These are phyloP conservation scores for Penicillium concentricum DNA, from an alignment of 2,329 filamentous ascomycete species.

Conservation along the genomic window DNA sequence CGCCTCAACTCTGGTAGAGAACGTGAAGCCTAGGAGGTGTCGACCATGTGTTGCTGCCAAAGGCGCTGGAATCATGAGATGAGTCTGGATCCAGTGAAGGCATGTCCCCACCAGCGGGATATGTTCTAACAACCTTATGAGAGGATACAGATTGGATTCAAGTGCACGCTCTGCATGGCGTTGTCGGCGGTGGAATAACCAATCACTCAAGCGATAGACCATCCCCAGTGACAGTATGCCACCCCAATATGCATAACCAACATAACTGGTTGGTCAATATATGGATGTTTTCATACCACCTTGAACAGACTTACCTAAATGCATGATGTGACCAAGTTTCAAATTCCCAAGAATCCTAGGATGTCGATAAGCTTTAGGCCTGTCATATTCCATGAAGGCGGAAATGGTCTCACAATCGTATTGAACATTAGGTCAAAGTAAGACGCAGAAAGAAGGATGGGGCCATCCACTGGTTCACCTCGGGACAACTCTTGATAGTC, in stretches of 20 bases:
- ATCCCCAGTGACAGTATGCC: constrained; percentile 37
- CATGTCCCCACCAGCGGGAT: constrained; percentile 1
- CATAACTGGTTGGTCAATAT: constrained; percentile 15
- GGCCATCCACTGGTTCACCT: constrained; percentile 16
- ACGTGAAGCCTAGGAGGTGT: constrained; percentile 44
- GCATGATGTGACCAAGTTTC: constrained; percentile 37
- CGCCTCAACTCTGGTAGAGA: constrained; percentile 51
- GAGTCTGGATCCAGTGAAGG: constrained; percentile 35
- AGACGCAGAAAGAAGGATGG: constrained; percentile 33
- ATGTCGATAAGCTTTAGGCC: background rate
- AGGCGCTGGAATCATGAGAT: constrained; percentile 46
- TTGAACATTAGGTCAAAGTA: constrained; percentile 32
- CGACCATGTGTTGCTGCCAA: constrained; percentile 43
- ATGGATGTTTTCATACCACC: background rate
- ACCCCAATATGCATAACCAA: constrained; percentile 44
- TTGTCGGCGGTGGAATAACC: constrained; percentile 18
- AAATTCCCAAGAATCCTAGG: constrained; percentile 33
- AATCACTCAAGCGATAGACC: constrained; percentile 27
- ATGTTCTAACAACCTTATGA: background rate
- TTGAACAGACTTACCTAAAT: constrained; percentile 34
- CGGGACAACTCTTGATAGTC: constrained; percentile 31
- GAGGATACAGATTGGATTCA: constrained; percentile 1
- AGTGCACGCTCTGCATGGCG: background rate
- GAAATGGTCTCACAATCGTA: constrained; percentile 33
- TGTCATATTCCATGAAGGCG: background rate